These are phyloP conservation scores for Erysimum cheiranthoides DNA, from an alignment of 345 rosid genomes.

Conservation along the genomic window DNA sequence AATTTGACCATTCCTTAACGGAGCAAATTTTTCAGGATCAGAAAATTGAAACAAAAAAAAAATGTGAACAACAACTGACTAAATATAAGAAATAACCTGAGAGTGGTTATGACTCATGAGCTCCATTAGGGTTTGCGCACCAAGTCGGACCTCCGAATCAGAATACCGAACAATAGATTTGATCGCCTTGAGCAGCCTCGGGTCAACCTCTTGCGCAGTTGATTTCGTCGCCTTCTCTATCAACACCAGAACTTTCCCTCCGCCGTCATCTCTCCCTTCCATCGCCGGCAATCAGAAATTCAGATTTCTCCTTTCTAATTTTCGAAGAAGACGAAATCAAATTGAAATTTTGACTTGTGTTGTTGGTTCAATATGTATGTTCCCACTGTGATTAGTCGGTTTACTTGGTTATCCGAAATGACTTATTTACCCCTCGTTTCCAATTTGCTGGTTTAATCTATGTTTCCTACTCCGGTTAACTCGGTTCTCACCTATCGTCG, in stretches of 20 bases:
- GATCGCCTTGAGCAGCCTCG: slow-evolving; percentile 85
- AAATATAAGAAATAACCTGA: slow-evolving; percentile 54
- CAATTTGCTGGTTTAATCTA: neutral
- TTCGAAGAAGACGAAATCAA: neutral
- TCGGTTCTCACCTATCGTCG: neutral
- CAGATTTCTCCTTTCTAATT: neutral
- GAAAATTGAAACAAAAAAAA: neutral
- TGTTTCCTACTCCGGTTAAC: neutral
- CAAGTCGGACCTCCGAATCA: slow-evolving; percentile 77
- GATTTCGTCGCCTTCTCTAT: slow-evolving; percentile 81
- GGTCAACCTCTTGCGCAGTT: slow-evolving; percentile 73
- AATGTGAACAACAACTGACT: neutral
- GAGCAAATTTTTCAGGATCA: neutral
- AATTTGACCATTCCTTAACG: neutral
- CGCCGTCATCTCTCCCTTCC: slow-evolving; percentile 47
- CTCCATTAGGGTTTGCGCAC: slow-evolving; percentile 72
- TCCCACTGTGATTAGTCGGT: slow-evolving; percentile 28
- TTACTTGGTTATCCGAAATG: neutral
- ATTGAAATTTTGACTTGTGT: neutral
- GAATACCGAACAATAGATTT: slow-evolving; percentile 75
- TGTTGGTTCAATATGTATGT: slow-evolving; percentile 25
- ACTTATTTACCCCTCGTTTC: neutral
- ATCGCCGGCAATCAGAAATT: slow-evolving; percentile 21
- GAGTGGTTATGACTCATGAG: slow-evolving; percentile 88
- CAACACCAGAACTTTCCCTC: slow-evolving; percentile 62